Percentiles rank a stretch among this genome's conserved stretches.
These are phyloP conservation scores for Suhomyces guaymorum DNA, from an alignment of 1,139 yeast species.

Conservation along the genomic window DNA sequence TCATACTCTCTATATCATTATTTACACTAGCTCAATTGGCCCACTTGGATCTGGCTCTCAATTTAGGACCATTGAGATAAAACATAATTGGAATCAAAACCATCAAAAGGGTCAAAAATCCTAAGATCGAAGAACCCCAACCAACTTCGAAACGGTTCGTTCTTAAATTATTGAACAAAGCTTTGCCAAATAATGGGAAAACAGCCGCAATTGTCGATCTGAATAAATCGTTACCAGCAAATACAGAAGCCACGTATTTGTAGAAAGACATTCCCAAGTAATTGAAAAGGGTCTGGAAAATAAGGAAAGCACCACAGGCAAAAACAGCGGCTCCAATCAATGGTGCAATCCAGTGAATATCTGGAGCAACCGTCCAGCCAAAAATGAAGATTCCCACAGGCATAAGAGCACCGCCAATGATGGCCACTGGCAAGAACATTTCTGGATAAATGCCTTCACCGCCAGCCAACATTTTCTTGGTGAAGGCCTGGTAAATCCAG, in stretches of 20 bases:
- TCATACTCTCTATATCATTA: too few species aligned
- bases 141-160: constrained; percentile 52
- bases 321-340: constrained; percentile 43
- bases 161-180: constrained; percentile 45
- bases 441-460: constrained; percentile 37
- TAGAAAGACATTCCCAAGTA: constrained; percentile 36
- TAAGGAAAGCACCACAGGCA: constrained; percentile 36
- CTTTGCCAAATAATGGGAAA: constrained; percentile 60
- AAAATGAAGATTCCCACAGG: constrained; percentile 49
- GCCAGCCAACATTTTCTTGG: constrained; percentile 23
- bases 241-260: constrained; percentile 54
- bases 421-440: constrained; percentile 44
- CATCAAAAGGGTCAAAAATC: constrained; percentile 42
- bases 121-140: constrained; percentile 56
- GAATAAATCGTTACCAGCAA: constrained; percentile 55
- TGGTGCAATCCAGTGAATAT: constrained; percentile 46
- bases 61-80: constrained; percentile 48
- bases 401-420: constrained; percentile 41
- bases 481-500: constrained; percentile 22
- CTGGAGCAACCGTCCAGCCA: constrained; percentile 48
- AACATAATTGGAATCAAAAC: constrained; percentile 47
- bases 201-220: constrained; percentile 58
- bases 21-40: too few species aligned
- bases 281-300: constrained; percentile 42
- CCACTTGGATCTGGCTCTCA: constrained; percentile 48